Percentiles rank a stretch among this genome's conserved stretches.
phyloP scores from a whole-genome alignment of 148 eudicot genomes.

The Rheum nobile region DNA sequence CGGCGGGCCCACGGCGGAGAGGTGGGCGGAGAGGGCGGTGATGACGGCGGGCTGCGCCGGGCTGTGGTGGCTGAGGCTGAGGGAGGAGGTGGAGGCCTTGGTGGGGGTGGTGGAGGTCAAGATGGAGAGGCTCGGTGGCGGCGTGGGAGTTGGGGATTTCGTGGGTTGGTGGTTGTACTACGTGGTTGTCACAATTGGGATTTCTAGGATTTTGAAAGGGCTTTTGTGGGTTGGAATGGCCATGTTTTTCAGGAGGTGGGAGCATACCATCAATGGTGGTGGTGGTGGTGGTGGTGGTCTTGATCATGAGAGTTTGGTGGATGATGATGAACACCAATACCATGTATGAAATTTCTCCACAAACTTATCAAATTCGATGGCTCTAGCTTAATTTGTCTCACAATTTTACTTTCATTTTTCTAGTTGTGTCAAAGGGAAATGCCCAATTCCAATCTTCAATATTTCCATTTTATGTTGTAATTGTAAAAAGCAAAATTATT shows the following conservation, averaged over 20 bases:
- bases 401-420: neutral
- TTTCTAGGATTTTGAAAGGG: constrained; percentile 45
- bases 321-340: neutral
- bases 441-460: neutral
- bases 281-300: neutral
- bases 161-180: constrained; percentile 78
- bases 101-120: constrained; percentile 55
- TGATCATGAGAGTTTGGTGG: neutral
- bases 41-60: constrained; percentile 41
- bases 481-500: neutral
- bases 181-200: constrained; percentile 49
- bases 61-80: constrained; percentile 66
- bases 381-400: neutral
- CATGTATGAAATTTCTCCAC: neutral
- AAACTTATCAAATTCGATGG: neutral
- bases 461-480: neutral
- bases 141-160: constrained; percentile 49
- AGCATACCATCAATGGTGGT: neutral
- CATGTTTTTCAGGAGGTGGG: constrained; percentile 21
- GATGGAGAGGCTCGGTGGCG: constrained; percentile 17
- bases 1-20: constrained; percentile 32
- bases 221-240: constrained; percentile 28
- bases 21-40: constrained; percentile 49
- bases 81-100: constrained; percentile 65
- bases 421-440: neutral